Base-by-base conservation (phyloP, 805 yeast genomes). In the Yamadazyma tumulicola region DNA sequence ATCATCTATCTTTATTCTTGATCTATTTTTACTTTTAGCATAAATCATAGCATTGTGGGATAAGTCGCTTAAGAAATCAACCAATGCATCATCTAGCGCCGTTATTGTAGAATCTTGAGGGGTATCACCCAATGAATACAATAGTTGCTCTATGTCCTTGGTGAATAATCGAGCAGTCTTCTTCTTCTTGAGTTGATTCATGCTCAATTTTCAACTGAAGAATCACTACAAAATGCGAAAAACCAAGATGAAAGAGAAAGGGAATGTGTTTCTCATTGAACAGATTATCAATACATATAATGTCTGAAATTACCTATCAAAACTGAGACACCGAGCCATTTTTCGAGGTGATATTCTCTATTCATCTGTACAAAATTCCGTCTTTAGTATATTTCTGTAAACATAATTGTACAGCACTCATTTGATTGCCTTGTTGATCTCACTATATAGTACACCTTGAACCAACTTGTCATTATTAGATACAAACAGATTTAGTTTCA, bases 101-200 rank as follows among this genome's bases (percentile, higher is more conserved):
- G 52, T 59, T 2, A 65, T 51, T 2, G 71, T 64, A 15, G 61
- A 42, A 25, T 67, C 72, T 4, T 54, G 51, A 0, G 71, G 67
- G 2, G 64, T 59, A 37, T 67, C 73, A 1, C 73, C 73, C 32
- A 67, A 43, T 4, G 71, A 57, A 35, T 55, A 67, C 9, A 67
- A 49, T 14, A 67, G 50, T 34, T 58, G 61, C 34, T 67, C 73
- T 18, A 67, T 63, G 41, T 67, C 73, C 24, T 59, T 63, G 19
- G 59, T 51, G 48, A 67, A 67, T 18, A 64, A 54, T 26, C 64
- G 54, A 34, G 61, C 68, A 30, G 58, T 55, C 37, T 57, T 49
- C 34, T 62, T 49, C 26, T 31, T 43, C 28, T 27, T 37, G 4
- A 26, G 3, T 14, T 31, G 33, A 26, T 29, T 30, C 19, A 28